Evolutionary conservation across 2,329 filamentous ascomycete genomes (phyloP).

Genomic region (Capronia americana): DNA sequence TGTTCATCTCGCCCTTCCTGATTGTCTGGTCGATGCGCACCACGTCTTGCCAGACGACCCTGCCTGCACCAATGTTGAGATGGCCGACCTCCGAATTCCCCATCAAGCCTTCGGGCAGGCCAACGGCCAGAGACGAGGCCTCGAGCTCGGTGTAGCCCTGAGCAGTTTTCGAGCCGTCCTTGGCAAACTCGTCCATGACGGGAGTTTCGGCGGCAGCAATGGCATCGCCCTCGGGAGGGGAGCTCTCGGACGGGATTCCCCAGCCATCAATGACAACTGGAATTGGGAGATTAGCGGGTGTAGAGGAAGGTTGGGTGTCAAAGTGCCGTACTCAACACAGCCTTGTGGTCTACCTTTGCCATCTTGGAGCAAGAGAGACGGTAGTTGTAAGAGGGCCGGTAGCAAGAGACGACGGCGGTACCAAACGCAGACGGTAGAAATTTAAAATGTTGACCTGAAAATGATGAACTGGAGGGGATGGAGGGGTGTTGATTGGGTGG

Average conservation of each 20-base stretch:
- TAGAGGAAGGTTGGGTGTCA: not conserved
- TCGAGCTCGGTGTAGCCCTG: conserved; percentile 92
- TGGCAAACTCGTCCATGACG: conserved; percentile 85
- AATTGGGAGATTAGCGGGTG: conserved; percentile 37
- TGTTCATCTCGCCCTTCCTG: conserved; percentile 80
- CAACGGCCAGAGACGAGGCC: conserved; percentile 93
- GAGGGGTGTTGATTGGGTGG: conserved; percentile 6
- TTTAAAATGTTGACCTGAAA: not conserved
- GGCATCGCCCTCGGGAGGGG: conserved; percentile 88
- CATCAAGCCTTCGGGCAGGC: conserved; percentile 96
- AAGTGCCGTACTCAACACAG: conserved; percentile 65
- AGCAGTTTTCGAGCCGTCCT: conserved; percentile 69
- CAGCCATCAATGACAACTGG: conserved; percentile 98
- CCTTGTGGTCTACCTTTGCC: conserved; percentile 72
- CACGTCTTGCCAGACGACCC: conserved; percentile 98
- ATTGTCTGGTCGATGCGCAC: conserved; percentile 94
- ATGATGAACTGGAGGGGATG: not conserved
- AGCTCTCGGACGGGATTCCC: conserved; percentile 82
- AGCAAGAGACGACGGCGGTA: not conserved
- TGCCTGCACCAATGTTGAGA: conserved; percentile 95
- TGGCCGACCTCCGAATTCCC: conserved; percentile 99
- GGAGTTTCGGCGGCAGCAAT: conserved; percentile 93
- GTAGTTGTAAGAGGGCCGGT: not conserved
- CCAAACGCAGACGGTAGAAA: not conserved
- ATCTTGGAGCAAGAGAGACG: conserved; percentile 52